Evolutionary conservation across 2,329 filamentous ascomycete genomes (phyloP), one percentile per base, ranked within the genome.

Genomic region (Pseudocercospora macadamiae): DNA sequence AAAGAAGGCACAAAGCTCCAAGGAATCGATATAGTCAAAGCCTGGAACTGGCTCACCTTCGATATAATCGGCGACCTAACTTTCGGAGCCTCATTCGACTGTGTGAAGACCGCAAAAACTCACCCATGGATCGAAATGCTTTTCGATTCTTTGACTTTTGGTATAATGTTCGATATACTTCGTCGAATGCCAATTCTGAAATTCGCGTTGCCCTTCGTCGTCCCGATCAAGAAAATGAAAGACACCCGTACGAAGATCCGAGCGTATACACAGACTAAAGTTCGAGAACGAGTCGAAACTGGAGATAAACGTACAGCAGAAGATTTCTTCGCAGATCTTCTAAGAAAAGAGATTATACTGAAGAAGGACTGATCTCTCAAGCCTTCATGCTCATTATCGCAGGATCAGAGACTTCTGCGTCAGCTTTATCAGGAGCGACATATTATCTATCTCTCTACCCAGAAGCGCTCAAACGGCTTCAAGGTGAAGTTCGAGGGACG

Each of bases 71-170:
- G 64, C 9, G 72, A 74, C 45, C 59, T 74, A 23, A 62, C 65
- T 0, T 75, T 74, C 39, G 70, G 71, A 10, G 72, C 75, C 39
- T 59, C 70, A 1, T 66, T 76, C 19, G 65, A 66, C 21, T 68
- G 69, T 51, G 68, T 75, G 6, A 65, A 71, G 12, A 48, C 67
- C 19, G 63, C 66, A 8, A 32, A 32, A 26, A 75, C 75, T 55
- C 76, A 75, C 37, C 66, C 67, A 51, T 79, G 71, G 69, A 66
- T 76, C 8, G 23, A 47, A n/a, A 47, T 54, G 19, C 51, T 54
- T 1, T 42, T 54, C n/a, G 34, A 26, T 3, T 26, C 34, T 2
- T 21, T 44, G 34, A 53, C 51, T 8, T 34, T 34, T 4, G 51
- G 28, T 2, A 53, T 47, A 3, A 47, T 47, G 42, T 47, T 23